Conservation (phyloP, 768 basidiomycete genomes). For the Hypholoma sublateritium region DNA sequence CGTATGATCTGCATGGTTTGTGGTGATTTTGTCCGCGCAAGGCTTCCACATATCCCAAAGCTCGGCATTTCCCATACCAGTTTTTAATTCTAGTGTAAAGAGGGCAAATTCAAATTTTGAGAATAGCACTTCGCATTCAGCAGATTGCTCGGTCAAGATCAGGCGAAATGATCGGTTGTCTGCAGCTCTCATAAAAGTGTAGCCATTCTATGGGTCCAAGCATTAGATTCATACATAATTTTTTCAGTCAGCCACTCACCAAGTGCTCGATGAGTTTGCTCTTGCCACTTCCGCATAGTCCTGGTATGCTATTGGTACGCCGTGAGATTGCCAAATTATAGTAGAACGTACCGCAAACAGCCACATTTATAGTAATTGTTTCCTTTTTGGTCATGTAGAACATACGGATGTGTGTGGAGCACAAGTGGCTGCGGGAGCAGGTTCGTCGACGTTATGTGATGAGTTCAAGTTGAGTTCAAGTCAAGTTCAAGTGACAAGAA, state of each 20-base stretch:
- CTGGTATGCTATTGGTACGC: background rate
- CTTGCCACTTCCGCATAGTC: background rate
- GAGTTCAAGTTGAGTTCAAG: too few species aligned
- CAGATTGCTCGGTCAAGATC: background rate
- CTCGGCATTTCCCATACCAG: background rate
- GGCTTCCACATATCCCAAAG: background rate
- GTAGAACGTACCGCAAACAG: background rate
- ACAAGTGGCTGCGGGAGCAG: too few species aligned
- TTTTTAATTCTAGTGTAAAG: background rate
- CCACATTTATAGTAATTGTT: background rate
- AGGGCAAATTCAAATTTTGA: background rate
- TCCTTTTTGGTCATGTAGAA: too few species aligned
- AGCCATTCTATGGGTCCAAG: background rate
- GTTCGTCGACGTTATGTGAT: too few species aligned
- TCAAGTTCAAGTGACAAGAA: too few species aligned
- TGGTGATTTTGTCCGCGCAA: background rate
- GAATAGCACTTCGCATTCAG: background rate
- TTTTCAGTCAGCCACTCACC: background rate
- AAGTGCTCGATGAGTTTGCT: background rate
- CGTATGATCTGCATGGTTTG: background rate
- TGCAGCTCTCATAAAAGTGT: background rate
- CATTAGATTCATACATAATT: background rate
- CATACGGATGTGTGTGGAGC: too few species aligned
- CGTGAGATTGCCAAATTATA: too few species aligned
- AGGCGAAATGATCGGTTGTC: background rate